A percentile compares a stretch with the other conserved stretches of the same genome.
phyloP scores from a whole-genome alignment of 2,329 filamentous ascomycete genomes.

The Trichophyton equinum region DNA sequence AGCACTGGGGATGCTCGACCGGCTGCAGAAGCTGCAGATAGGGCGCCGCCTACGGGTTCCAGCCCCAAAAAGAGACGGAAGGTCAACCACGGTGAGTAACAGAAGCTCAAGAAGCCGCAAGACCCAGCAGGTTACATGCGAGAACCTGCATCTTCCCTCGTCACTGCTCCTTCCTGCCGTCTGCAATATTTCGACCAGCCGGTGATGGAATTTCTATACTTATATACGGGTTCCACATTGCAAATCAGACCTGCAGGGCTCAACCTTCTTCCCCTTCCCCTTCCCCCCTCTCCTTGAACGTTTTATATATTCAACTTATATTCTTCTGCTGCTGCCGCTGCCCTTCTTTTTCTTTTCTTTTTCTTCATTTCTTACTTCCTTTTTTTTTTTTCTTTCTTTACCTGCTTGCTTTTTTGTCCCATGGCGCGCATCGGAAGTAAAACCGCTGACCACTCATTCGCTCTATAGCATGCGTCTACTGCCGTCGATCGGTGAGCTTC shows the following conservation, averaged over 20 bases:
- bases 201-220: too few species aligned
- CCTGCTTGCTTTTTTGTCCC: neutral
- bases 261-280: constrained; percentile 14
- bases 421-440: constrained; percentile 3
- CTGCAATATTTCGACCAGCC: neutral
- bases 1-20: constrained; percentile 20
- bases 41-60: constrained; percentile 24
- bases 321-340: neutral
- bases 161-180: neutral
- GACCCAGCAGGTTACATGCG: neutral
- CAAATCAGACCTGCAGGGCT: constrained; percentile 1
- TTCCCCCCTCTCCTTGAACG: constrained; percentile 4
- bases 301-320: neutral
- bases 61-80: constrained; percentile 77
- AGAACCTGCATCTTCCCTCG: neutral
- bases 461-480: constrained; percentile 69
- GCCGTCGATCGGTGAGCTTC: constrained; percentile 71
- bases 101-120: neutral
- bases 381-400: neutral
- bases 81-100: constrained; percentile 67
- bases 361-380: neutral
- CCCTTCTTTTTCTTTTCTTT: neutral
- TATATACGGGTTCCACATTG: constrained; percentile 10
- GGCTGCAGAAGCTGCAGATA: constrained; percentile 22
- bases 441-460: constrained; percentile 3